These are phyloP conservation scores for Cornus suecica DNA, from an alignment of 148 eudicot species.

Conservation along the genomic window DNA sequence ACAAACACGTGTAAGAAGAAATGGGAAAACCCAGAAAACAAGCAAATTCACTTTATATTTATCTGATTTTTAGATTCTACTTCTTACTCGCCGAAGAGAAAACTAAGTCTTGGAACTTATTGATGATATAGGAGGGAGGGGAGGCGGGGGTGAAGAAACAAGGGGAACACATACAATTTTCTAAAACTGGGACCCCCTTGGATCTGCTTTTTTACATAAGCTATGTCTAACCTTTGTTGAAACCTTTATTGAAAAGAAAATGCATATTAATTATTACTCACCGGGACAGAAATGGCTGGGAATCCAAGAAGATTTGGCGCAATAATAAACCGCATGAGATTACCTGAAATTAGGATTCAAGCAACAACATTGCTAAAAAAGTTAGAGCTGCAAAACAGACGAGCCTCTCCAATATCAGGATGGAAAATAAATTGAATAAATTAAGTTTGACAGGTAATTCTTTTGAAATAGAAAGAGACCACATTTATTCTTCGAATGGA, in stretches of 20 bases:
- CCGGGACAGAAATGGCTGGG: slow-evolving; percentile 92
- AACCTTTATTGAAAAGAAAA: neutral
- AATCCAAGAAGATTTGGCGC: slow-evolving; percentile 88
- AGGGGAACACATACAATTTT: too few species aligned
- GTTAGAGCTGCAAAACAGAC: neutral
- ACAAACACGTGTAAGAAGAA: too few species aligned
- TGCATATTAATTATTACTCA: slow-evolving; percentile 42
- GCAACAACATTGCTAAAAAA: neutral
- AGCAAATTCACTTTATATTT: neutral
- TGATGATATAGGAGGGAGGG: neutral
- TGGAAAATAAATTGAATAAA: neutral
- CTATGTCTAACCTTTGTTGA: neutral
- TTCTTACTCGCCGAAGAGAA: neutral
- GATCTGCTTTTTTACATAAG: neutral
- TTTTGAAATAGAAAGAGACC: neutral
- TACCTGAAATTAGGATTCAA: slow-evolving; percentile 37
- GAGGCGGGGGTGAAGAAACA: too few species aligned
- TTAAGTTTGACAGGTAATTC: neutral
- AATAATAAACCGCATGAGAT: slow-evolving; percentile 83
- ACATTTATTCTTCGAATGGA: neutral
- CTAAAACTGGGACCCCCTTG: neutral
- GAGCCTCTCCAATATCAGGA: neutral
- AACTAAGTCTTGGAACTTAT: neutral
- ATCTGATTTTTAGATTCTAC: neutral
- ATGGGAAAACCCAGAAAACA: too few species aligned